Evolutionary conservation across 768 basidiomycete species (phyloP).

Genomic region (Piloderma croceum): DNA sequence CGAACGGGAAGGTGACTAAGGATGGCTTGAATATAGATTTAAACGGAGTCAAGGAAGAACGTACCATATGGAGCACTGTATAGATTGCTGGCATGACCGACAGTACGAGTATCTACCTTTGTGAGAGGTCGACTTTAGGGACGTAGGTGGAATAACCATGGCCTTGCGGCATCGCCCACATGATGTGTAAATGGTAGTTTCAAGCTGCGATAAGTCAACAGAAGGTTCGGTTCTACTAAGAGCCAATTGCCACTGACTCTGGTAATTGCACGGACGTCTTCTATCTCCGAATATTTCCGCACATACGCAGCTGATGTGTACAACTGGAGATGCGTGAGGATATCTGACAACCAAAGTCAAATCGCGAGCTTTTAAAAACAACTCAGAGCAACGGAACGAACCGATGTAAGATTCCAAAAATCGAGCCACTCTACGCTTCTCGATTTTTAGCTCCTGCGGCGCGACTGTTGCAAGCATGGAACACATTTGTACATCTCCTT

Average conservation of each 20-base stretch:
- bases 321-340: constrained; percentile 55
- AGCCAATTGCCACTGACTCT: constrained; percentile 34
- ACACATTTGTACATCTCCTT: constrained; percentile 81
- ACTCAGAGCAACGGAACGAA: constrained; percentile 24
- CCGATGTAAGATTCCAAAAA: constrained; percentile 75
- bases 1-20: constrained; percentile 72
- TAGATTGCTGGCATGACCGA: constrained; percentile 42
- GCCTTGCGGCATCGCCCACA: constrained; percentile 71
- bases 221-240: not conserved
- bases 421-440: constrained; percentile 35
- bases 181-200: constrained; percentile 64
- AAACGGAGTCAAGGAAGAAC: too few relatives aligned
- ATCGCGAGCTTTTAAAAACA: not conserved
- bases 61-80: constrained; percentile 69
- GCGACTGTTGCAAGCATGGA: constrained; percentile 65
- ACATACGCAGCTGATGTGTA: constrained; percentile 69
- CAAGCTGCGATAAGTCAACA: constrained; percentile 40
- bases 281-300: constrained; percentile 53
- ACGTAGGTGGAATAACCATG: constrained; percentile 36
- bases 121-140: constrained; percentile 14
- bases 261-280: constrained; percentile 48
- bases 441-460: constrained; percentile 49
- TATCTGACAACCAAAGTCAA: constrained; percentile 37
- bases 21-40: too few relatives aligned
- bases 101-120: constrained; percentile 54